Conservation (phyloP, 2,329 filamentous ascomycete genomes). For the Alternaria solani region DNA sequence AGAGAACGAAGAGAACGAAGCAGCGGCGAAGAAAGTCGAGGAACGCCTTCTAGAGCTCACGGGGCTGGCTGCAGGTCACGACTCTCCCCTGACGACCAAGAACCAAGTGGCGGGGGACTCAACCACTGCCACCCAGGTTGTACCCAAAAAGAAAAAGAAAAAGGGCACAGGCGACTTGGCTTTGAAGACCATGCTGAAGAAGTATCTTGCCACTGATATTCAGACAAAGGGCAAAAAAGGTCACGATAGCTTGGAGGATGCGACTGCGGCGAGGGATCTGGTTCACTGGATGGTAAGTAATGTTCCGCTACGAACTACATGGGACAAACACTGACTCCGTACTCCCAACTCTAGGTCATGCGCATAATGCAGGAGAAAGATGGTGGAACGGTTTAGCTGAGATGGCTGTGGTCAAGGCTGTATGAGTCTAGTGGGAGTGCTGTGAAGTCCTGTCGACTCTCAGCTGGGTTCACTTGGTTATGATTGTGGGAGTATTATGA, state of each 20-base stretch:
- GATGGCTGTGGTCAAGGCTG: background rate
- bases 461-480: no score
- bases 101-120: background rate
- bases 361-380: constrained; percentile 2
- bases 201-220: constrained; percentile 83
- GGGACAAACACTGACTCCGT: no score
- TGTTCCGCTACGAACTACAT: no score
- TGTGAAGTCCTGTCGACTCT: background rate
- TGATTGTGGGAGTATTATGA: background rate
- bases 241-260: constrained; percentile 91
- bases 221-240: constrained; percentile 74
- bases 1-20: background rate
- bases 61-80: background rate
- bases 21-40: background rate
- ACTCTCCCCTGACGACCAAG: background rate
- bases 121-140: background rate
- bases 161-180: constrained; percentile 19
- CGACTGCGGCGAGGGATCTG: constrained; percentile 85
- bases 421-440: background rate
- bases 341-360: constrained; percentile 18
- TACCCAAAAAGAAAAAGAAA: constrained; percentile 8
- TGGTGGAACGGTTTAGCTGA: background rate
- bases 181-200: constrained; percentile 83
- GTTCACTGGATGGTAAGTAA: constrained; percentile 74
- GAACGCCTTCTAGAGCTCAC: background rate